Conservation (phyloP, 148 eudicot genomes). For the Linanthus parryae region DNA sequence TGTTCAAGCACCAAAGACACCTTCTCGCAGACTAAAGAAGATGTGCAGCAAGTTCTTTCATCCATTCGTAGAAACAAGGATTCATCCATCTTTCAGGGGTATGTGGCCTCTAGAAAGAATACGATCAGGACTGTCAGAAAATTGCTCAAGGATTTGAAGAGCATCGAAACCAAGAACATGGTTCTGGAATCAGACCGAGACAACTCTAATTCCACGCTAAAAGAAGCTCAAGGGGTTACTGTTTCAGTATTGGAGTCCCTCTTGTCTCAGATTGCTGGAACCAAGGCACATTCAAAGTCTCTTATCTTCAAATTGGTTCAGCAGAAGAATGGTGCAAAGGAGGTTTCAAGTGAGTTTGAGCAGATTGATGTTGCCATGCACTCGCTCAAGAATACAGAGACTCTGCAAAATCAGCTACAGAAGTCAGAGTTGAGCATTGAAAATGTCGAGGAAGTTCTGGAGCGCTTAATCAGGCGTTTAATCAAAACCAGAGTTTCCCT, state of each 20-base stretch:
- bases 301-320: too few relatives aligned
- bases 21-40: slow-evolving; percentile 8
- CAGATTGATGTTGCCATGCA: slow-evolving; percentile 25
- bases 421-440: slow-evolving; percentile 25
- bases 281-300: slow-evolving; percentile 4
- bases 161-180: neutral
- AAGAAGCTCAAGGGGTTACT: slow-evolving; percentile 16
- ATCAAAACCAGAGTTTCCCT: slow-evolving; percentile 44
- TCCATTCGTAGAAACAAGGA: neutral
- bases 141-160: slow-evolving; percentile 29
- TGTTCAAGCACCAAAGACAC: slow-evolving; percentile 31
- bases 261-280: neutral
- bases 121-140: slow-evolving; percentile 20
- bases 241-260: slow-evolving; percentile 17
- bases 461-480: slow-evolving; percentile 31
- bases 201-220: neutral
- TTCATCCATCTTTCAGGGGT: too few relatives aligned
- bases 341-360: slow-evolving; percentile 17
- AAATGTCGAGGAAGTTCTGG: slow-evolving; percentile 33
- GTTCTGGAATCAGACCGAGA: neutral
- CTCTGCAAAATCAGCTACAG: slow-evolving; percentile 15
- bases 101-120: slow-evolving; percentile 6
- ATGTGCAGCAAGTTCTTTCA: slow-evolving; percentile 1
- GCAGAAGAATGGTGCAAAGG: neutral
- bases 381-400: slow-evolving; percentile 18